Conservation (phyloP, 805 yeast species). For the Candida boleticola region DNA sequence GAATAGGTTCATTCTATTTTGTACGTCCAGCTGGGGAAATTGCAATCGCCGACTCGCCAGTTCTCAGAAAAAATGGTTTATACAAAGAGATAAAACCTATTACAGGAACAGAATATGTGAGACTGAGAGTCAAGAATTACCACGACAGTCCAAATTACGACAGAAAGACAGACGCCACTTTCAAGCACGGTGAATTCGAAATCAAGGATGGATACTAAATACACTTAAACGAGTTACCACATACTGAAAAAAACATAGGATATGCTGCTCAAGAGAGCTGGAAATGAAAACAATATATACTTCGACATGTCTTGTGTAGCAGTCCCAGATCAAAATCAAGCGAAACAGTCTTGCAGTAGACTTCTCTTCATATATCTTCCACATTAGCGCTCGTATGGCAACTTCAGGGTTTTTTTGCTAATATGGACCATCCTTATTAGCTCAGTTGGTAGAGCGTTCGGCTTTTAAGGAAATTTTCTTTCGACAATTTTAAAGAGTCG, state of each 20-base stretch:
- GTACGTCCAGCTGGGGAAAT: constrained; percentile 29
- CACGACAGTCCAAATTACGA: constrained; percentile 20
- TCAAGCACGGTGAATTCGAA: constrained; percentile 27
- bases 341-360: no score
- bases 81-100: constrained; percentile 22
- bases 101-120: constrained; percentile 28
- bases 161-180: constrained; percentile 22
- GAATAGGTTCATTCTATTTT: constrained; percentile 36
- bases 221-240: no score
- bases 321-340: no score
- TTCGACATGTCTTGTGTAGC: no score
- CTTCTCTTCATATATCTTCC: no score
- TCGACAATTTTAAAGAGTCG: constrained; percentile 8
- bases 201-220: constrained; percentile 23
- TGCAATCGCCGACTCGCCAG: constrained; percentile 30
- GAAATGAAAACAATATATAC: no score
- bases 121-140: constrained; percentile 27
- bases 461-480: constrained; percentile 42
- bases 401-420: no score
- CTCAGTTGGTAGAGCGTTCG: constrained; percentile 73
- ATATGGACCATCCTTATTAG: constrained; percentile 30
- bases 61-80: constrained; percentile 27
- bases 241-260: no score
- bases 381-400: no score
- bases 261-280: no score